A percentile compares a stretch with the other conserved stretches of the same genome.
Conservation (phyloP, 768 basidiomycete genomes). For the Suillus subaureus region DNA sequence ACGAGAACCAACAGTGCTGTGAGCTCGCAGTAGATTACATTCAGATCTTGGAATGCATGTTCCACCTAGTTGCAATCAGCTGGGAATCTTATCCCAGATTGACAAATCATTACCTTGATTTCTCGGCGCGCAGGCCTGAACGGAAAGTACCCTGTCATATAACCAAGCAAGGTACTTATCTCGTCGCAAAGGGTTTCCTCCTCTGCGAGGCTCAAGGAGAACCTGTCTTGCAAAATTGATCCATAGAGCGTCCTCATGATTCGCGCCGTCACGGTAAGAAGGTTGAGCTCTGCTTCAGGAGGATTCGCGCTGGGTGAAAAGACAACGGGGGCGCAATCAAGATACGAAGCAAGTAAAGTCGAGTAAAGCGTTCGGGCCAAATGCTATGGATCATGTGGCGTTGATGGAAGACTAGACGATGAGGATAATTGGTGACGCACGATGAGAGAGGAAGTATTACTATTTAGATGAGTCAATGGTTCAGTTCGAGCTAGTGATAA, state of each 20-base stretch:
- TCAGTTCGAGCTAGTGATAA: slow-evolving; percentile 19
- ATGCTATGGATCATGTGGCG: slow-evolving; percentile 43
- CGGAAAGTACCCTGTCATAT: slow-evolving; percentile 87
- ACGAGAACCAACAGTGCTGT: slow-evolving; percentile 60
- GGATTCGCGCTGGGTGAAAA: slow-evolving; percentile 70
- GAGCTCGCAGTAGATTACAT: slow-evolving; percentile 78
- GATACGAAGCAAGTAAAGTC: slow-evolving; percentile 77
- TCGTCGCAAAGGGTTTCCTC: slow-evolving; percentile 42
- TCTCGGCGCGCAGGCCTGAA: slow-evolving; percentile 59
- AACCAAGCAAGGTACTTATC: slow-evolving; percentile 60
- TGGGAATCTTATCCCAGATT: slow-evolving; percentile 2
- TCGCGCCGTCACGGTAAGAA: slow-evolving; percentile 57
- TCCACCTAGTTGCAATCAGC: slow-evolving; percentile 48
- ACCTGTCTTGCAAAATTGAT: slow-evolving; percentile 48
- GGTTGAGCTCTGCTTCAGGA: slow-evolving; percentile 59
- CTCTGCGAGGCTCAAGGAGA: slow-evolving; percentile 33
- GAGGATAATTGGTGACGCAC: slow-evolving; percentile 23
- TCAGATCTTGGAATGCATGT: slow-evolving; percentile 68
- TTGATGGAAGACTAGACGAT: slow-evolving; percentile 16
- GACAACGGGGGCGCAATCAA: slow-evolving; percentile 83
- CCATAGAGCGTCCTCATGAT: slow-evolving; percentile 66
- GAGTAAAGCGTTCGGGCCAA: slow-evolving; percentile 77
- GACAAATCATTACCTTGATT: slow-evolving; percentile 46
- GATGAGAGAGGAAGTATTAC: slow-evolving; percentile 26
- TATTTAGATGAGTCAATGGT: slow-evolving; percentile 14